Base-by-base conservation (phyloP, 352 stramenopile genomes). In the Phytophthora sp. region DNA sequence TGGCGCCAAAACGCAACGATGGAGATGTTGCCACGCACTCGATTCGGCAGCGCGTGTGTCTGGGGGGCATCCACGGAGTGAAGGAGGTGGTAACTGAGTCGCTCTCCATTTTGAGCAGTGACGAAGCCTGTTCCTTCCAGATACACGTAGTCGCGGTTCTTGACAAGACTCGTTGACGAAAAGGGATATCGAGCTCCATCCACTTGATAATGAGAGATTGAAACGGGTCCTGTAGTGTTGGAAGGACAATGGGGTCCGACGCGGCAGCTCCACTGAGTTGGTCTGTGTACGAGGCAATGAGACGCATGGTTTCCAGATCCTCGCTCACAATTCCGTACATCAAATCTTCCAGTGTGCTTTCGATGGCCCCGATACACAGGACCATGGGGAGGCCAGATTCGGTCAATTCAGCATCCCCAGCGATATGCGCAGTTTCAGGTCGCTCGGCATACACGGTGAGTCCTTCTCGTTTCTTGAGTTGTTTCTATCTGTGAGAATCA, bases 401-500 rank as follows among this genome's bases (percentile, higher is more conserved):
- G 4, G 21, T 15, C 5, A 11, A 21, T 8, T 43, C 49, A n/a
- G n/a, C n/a, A 20, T 37, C 41, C n/a, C 31, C 37, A 23, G 5
- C 24, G 13, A 21, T 9, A 6, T 46, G 46, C 11, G 35, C 44
- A 21, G 57, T 53, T 0, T 55, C 28, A 8, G 20, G 41, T 12
- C 35, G 68, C 7, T 77, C 46, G 23, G 66, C 63, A 54, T 66
- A 79, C 8, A 76, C 62, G 0, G 57, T 64, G 3, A 79, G 34
- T 13, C 62, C 45, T 30, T 79, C 66, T 10, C 62, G 63, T 1
- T 46, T 52, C 30, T 68, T 69, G 49, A 79, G 42, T 5, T 54
- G 46, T 43, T 79, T 76, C 71, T 66, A 79, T 2, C 60, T 24
- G 12, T 18, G 54, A 13, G 49, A 27, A 50, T 72, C 52, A 13